Base-by-base conservation (phyloP, 1,284 basidiomycete genomes). In the Cutaneotrichosporon sp. region DNA sequence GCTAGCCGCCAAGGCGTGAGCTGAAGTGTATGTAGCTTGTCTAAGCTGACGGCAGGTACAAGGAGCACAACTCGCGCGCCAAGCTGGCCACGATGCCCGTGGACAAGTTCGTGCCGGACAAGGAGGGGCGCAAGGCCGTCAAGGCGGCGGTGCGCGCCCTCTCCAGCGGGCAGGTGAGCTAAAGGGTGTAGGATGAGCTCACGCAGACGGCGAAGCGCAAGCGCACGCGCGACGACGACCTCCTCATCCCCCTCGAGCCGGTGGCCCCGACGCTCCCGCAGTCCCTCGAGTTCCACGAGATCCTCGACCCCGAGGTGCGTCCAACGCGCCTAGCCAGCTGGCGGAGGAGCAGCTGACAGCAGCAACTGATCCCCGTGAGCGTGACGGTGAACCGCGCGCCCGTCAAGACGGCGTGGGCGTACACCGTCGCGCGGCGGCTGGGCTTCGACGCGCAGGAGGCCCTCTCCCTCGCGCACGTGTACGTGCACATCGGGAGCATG, bases 331-430 rank as follows among this genome's bases (percentile, higher is more conserved):
- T 33, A 10, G 9, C 14, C 36, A 38, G 10, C 36, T 38, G 5
- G 13, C n/a, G n/a, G n/a, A 38, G 2, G 36, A 14, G 10, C 1
- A 29, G 43, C 55, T 56, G 55, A 56, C 46, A 9, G 14, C 59
- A 92, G 89, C 77, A 82, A 25, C 82, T 94, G 38, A 81, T 81
- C 74, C 46, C 89, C 87, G 69, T 84, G 78, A 66, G 66, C 11
- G 84, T 86, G 27, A 83, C 92, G 10, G 84, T 92, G 56, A 98
- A 98, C 78, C 87, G 95, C 22, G 94, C 95, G 1, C 95, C 95
- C 0, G 84, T 97, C 58, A 91, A 97, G 90, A 92, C 89, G 53
- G 91, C 90, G 1, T 98, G 95, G 95, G 87, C 91, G 0, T 90
- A 86, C 59, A 80, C 92, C 38, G 89, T 97, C 18, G 89, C 91